Conservation (phyloP, 805 yeast genomes). For the Cyberlindnera japonica region DNA sequence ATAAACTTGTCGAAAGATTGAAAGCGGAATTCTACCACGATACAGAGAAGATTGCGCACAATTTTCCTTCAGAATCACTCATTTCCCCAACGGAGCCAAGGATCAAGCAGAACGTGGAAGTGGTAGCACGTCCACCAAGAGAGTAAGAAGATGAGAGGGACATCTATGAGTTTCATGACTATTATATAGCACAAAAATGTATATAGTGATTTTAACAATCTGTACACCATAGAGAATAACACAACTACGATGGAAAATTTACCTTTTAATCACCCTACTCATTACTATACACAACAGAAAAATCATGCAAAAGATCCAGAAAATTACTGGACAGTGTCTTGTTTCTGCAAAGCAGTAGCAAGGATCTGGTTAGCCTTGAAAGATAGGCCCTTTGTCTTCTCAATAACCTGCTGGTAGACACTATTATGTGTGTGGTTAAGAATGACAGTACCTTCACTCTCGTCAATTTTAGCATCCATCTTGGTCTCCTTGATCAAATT, state of each 20-base stretch:
- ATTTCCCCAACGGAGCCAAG: conserved; percentile 23
- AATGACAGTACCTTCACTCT: conserved; percentile 47
- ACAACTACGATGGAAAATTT: too few species aligned
- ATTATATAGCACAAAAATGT: too few species aligned
- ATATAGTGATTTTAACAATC: conserved; percentile 6
- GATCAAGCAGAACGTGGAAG: conserved; percentile 17
- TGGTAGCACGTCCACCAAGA: conserved; percentile 21
- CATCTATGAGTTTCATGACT: background rate
- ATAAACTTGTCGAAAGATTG: conserved; percentile 58
- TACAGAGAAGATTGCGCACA: conserved; percentile 14
- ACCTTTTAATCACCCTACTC: background rate
- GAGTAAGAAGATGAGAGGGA: conserved; percentile 3
- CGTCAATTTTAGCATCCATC: conserved; percentile 52
- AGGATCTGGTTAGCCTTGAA: conserved; percentile 57
- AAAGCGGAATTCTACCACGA: conserved; percentile 40
- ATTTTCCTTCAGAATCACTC: conserved; percentile 18
- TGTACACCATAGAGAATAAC: conserved; percentile 4
- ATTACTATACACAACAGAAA: background rate
- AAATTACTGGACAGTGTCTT: conserved; percentile 17
- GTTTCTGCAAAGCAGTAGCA: conserved; percentile 39
- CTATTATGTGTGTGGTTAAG: conserved; percentile 51
- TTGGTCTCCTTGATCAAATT: conserved; percentile 46
- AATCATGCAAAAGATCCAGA: background rate
- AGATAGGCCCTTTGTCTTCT: conserved; percentile 61
- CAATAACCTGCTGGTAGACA: conserved; percentile 65